phyloP scores from a whole-genome alignment of 2,329 filamentous ascomycete genomes.

The Colletotrichum musae region DNA sequence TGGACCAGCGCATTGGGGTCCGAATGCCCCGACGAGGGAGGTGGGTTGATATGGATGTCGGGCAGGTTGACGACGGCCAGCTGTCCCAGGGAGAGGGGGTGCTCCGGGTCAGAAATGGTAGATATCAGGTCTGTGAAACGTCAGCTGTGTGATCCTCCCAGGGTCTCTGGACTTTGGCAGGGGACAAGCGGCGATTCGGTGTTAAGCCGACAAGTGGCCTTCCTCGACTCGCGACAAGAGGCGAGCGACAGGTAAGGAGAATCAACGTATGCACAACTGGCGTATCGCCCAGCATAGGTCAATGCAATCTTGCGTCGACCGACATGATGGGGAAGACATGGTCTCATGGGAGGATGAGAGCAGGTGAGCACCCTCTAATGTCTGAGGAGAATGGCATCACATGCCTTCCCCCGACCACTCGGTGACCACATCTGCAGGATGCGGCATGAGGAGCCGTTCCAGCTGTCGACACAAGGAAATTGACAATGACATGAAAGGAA shows the following conservation, averaged over 20 bases:
- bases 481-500: not conserved
- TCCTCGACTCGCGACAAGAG: not conserved
- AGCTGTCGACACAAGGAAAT: conserved; percentile 1
- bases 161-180: conserved; percentile 8
- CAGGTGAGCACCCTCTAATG: not conserved
- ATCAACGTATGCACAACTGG: not conserved
- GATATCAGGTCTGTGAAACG: conserved; percentile 84
- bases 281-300: conserved; percentile 5
- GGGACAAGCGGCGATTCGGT: conserved; percentile 7
- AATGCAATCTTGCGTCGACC: conserved; percentile 23
- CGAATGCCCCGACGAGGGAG: conserved; percentile 70
- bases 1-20: conserved; percentile 73
- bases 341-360: conserved; percentile 2
- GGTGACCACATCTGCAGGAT: not conserved
- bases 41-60: conserved; percentile 85
- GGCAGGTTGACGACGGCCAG: conserved; percentile 96
- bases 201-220: not conserved
- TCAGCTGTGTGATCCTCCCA: conserved; percentile 50
- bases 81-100: conserved; percentile 93
- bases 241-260: not conserved
- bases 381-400: not conserved
- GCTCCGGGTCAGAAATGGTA: conserved; percentile 95
- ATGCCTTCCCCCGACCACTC: not conserved
- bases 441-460: not conserved
- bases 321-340: conserved; percentile 1